Evolutionary conservation across 805 yeast species (phyloP).

Genomic region (Ogataea pilisensis): DNA sequence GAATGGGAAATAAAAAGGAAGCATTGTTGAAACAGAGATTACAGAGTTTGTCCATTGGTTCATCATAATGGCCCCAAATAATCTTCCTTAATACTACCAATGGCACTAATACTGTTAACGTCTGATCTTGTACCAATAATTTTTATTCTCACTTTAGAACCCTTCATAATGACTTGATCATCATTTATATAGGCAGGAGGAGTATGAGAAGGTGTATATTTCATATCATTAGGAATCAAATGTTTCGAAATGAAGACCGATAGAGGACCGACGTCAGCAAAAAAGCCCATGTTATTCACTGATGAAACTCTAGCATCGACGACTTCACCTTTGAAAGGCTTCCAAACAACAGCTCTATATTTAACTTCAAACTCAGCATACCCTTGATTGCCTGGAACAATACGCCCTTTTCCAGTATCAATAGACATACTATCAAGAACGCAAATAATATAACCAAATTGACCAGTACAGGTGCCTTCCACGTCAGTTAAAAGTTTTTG

Average conservation of each 20-base stretch:
- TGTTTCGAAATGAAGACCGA: constrained; percentile 93
- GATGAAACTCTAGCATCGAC: constrained; percentile 95
- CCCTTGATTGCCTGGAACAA: constrained; percentile 80
- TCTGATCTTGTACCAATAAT: constrained; percentile 97
- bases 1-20: background rate
- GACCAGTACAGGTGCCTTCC: constrained; percentile 98
- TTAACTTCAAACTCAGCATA: constrained; percentile 95
- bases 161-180: constrained; percentile 92
- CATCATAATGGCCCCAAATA: constrained; percentile 87
- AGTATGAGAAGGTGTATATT: constrained; percentile 89
- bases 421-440: constrained; percentile 92
- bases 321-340: constrained; percentile 98
- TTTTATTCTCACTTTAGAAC: constrained; percentile 88
- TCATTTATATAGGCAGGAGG: constrained; percentile 98
- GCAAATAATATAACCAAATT: constrained; percentile 95
- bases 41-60: too few species aligned
- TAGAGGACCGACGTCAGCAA: constrained; percentile 97
- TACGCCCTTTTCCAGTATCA: constrained; percentile 91
- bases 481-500: constrained; percentile 91
- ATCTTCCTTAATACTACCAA: constrained; percentile 97
- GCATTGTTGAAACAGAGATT: too few species aligned
- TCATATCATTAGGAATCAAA: constrained; percentile 90
- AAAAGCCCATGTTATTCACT: constrained; percentile 92
- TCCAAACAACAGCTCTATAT: constrained; percentile 96
- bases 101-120: constrained; percentile 95